Base-by-base conservation (phyloP, 2,329 filamentous ascomycete species). In the Aurifilum marmelostoma region DNA sequence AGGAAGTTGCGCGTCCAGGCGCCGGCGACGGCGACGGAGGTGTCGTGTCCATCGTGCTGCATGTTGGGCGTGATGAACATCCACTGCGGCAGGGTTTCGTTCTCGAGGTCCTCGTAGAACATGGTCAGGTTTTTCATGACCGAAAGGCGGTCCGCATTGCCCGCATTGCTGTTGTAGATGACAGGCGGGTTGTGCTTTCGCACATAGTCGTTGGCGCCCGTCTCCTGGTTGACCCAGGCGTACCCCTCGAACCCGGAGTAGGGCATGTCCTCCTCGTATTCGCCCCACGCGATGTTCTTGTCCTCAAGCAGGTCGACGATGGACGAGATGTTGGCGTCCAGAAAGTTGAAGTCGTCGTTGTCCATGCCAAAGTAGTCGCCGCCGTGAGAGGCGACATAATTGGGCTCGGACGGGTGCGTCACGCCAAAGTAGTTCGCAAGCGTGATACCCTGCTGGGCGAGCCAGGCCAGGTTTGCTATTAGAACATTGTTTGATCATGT, bases 191-290 rank as follows among this genome's bases (percentile, higher is more conserved):
- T 93, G 81, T 96, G 92, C 81, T 96, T 95, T 76, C 93, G 89
- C 9, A 95, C 92, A 76, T 96, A 96, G 80, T 91, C 88, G 75
- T 94, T 92, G 63, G 85, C 84, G 39, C 87, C 85, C 2, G 85
- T 92, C 73, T 87, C 71, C 72, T 88, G 88, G 79, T 93, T 93
- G 67, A 87, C 83, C 77, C 83, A 92, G 0, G 80, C 81, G 47
- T 79, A 37, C 32, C 91, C 92, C 77, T 92, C 85, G 79, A 88
- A 95, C 16, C 92, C 92, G 2, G 87, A 83, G 79, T 89, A 93
- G 2, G 92, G 92, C 84, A 91, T 85, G 75, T 92, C 89, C 77
- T 96, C 92, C 78, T 94, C 87, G 80, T 95, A 96, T 72, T 89
- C 83, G 64, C 82, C 89, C 90, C 90, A 93, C 2, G 85, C 85